phyloP scores from a whole-genome alignment of 768 basidiomycete species.

The Agaricus sinodeliciosus region DNA sequence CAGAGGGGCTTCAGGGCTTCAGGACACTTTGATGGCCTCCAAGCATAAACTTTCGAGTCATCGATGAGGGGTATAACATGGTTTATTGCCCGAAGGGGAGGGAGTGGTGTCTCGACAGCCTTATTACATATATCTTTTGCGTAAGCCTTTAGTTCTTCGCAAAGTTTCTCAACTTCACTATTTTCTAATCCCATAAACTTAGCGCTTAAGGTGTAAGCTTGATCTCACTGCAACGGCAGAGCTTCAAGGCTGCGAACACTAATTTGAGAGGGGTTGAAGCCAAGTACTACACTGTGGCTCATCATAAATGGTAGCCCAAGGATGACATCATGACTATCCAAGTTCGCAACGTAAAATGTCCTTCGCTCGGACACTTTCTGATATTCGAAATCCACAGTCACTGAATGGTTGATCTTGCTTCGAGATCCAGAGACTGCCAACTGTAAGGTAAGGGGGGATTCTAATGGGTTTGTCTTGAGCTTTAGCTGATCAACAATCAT shows the following conservation, averaged over 20 bases:
- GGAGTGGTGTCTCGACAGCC: slow-evolving; percentile 23
- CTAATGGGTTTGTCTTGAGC: slow-evolving; percentile 16
- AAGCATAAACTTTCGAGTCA: slow-evolving; percentile 20
- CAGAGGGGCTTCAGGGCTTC: slow-evolving; percentile 23
- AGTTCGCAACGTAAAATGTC: slow-evolving; percentile 30
- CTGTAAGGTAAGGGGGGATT: slow-evolving; percentile 25
- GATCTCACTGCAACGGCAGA: neutral
- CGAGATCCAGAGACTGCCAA: slow-evolving; percentile 32
- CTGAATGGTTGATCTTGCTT: slow-evolving; percentile 23
- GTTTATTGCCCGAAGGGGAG: slow-evolving; percentile 33
- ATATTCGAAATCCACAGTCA: slow-evolving; percentile 21
- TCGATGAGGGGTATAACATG: slow-evolving; percentile 34
- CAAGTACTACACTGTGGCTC: slow-evolving; percentile 21
- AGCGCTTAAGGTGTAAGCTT: slow-evolving; percentile 1
- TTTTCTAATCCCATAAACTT: slow-evolving; percentile 4
- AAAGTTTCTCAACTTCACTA: slow-evolving; percentile 10
- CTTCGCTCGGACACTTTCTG: slow-evolving; percentile 21
- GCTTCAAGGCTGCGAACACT: slow-evolving; percentile 18
- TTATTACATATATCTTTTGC: slow-evolving; percentile 19
- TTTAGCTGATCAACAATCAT: slow-evolving; percentile 28
- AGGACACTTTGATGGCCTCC: slow-evolving; percentile 26
- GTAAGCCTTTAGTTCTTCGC: slow-evolving; percentile 16
- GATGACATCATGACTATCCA: slow-evolving; percentile 33
- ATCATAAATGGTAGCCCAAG: slow-evolving; percentile 33
- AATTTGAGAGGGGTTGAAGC: slow-evolving; percentile 19